Conservation (phyloP, 148 eudicot genomes). For the Nepenthes gracilis region DNA sequence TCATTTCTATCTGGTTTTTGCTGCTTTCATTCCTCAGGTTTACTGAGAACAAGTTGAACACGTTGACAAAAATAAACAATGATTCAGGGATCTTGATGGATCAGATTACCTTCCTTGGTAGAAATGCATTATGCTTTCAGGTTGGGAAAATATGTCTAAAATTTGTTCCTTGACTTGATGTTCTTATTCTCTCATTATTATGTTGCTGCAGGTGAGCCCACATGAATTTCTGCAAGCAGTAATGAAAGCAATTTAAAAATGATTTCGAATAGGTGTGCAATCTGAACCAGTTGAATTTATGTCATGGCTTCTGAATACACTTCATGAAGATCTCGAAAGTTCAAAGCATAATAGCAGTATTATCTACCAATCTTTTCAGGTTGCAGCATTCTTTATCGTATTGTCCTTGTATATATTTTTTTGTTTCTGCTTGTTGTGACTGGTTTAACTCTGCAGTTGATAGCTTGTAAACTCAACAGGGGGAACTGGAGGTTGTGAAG, state of each 20-base stretch:
- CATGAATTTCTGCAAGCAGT: slow-evolving; percentile 98
- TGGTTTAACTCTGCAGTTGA: neutral
- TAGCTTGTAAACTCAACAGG: slow-evolving; percentile 32
- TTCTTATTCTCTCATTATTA: neutral
- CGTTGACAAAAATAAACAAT: slow-evolving; percentile 63
- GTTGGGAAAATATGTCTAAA: slow-evolving; percentile 34
- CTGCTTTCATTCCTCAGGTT: slow-evolving; percentile 30
- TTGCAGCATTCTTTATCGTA: slow-evolving; percentile 9
- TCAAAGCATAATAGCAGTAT: slow-evolving; percentile 64
- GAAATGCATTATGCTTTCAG: slow-evolving; percentile 50
- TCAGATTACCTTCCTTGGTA: slow-evolving; percentile 96
- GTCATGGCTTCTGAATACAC: slow-evolving; percentile 89
- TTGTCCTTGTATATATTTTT: neutral
- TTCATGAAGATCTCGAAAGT: slow-evolving; percentile 63
- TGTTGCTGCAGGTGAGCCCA: slow-evolving; percentile 95
- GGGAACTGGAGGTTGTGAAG: slow-evolving; percentile 89
- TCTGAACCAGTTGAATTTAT: slow-evolving; percentile 96
- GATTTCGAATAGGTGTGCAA: slow-evolving; percentile 73
- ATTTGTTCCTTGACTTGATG: neutral
- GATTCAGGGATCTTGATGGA: slow-evolving; percentile 99
- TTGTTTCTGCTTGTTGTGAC: neutral
- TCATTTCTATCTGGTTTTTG: neutral
- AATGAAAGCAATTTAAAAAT: slow-evolving; percentile 83
- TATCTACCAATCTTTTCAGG: slow-evolving; percentile 92
- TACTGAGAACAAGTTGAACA: slow-evolving; percentile 51